Evolutionary conservation across 768 basidiomycete species (phyloP).

Genomic region (Lentinula boryana): DNA sequence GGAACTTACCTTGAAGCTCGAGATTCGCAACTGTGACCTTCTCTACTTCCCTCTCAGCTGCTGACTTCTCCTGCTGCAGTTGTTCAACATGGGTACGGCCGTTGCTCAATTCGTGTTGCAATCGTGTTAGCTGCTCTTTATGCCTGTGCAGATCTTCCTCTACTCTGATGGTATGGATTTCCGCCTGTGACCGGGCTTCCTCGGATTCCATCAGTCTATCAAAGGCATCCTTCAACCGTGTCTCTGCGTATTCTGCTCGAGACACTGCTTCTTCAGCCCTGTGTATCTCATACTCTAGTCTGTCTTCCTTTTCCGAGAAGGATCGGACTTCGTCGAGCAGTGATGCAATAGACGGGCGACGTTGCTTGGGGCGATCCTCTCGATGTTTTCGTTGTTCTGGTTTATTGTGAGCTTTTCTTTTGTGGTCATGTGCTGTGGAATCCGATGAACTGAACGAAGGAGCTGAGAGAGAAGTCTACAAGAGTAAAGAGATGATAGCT

Average conservation of each 20-base stretch:
- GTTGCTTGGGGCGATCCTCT: not conserved
- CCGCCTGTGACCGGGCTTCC: constrained; percentile 30
- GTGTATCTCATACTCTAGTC: constrained; percentile 50
- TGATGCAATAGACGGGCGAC: not conserved
- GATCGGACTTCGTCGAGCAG: not conserved
- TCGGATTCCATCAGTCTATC: constrained; percentile 35
- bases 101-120: constrained; percentile 35
- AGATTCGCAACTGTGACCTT: constrained; percentile 38
- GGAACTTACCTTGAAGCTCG: constrained; percentile 36
- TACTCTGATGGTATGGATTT: constrained; percentile 17
- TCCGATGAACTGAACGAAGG: not conserved
- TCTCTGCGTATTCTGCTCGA: constrained; percentile 48
- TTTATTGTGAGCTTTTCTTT: not conserved
- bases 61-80: constrained; percentile 25
- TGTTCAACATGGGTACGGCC: constrained; percentile 28
- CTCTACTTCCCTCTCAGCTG: constrained; percentile 36
- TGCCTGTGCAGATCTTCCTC: constrained; percentile 39
- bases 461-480: not conserved
- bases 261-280: constrained; percentile 45
- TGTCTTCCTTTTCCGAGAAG: constrained; percentile 21
- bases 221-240: constrained; percentile 34
- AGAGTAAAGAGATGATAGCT: not conserved
- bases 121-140: constrained; percentile 39
- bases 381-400: not conserved
- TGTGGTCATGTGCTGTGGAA: not conserved